phyloP scores from a whole-genome alignment of 139 green algal genomes.

The Penium margaritaceum region DNA sequence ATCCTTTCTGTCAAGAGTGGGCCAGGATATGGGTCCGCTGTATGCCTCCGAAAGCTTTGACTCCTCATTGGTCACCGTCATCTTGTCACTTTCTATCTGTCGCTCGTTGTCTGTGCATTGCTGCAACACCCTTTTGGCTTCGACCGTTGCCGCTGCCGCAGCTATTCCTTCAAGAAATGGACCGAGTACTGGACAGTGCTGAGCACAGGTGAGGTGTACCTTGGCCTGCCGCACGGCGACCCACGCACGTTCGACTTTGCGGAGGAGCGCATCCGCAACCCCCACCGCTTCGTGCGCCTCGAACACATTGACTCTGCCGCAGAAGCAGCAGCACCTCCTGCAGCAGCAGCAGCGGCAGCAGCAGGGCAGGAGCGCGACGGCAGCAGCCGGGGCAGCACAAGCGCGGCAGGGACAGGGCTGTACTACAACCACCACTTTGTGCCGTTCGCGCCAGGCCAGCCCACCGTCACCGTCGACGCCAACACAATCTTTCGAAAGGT shows the following conservation, averaged over 20 bases:
- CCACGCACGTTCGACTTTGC: conserved; percentile 12
- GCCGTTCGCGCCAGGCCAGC: conserved; percentile 13
- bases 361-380: no score
- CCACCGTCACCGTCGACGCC: background rate
- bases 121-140: background rate
- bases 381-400: no score
- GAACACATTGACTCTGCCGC: no score
- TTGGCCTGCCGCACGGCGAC: conserved; percentile 16
- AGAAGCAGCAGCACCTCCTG: no score
- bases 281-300: conserved; percentile 18
- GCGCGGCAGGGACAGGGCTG: no score
- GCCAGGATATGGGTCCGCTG: background rate
- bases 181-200: conserved; percentile 27
- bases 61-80: no score
- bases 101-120: background rate
- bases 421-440: no score
- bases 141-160: no score
- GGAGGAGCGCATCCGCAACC: conserved; percentile 2
- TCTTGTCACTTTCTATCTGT: background rate
- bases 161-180: conserved; percentile 25
- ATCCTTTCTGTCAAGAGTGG: background rate
- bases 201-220: conserved; percentile 15
- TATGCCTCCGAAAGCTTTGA: no score
- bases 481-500: conserved; percentile 11
- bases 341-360: no score